A percentile compares a stretch with the other conserved stretches of the same genome.
Evolutionary conservation across 495 filamentous ascomycete species (phyloP).

Genomic region (Aspergillus incahuasiensis): DNA sequence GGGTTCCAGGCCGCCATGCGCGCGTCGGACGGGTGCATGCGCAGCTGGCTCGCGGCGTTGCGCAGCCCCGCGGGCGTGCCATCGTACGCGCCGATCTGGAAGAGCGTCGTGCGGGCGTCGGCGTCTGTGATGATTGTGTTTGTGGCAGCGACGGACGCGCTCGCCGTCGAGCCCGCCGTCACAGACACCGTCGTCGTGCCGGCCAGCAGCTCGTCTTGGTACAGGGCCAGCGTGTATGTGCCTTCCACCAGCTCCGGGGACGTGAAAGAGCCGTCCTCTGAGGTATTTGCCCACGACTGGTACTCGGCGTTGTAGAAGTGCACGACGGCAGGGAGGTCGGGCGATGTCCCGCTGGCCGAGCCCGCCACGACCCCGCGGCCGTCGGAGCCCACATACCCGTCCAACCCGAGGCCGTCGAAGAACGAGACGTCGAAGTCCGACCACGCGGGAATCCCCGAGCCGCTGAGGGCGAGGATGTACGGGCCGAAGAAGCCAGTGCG

Average conservation of each 20-base stretch:
- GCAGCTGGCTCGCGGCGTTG: slow-evolving; percentile 2
- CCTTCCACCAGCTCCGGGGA: slow-evolving; percentile 5
- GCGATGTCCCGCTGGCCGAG: not conserved
- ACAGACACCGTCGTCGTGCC: slow-evolving; percentile 2
- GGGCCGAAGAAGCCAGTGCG: slow-evolving; percentile 8
- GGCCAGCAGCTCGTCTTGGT: slow-evolving; percentile 8
- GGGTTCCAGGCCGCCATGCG: slow-evolving; percentile 9
- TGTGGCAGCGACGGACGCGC: not conserved
- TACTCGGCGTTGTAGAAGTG: slow-evolving; percentile 5
- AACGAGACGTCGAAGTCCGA: slow-evolving; percentile 4
- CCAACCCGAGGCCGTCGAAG: not conserved
- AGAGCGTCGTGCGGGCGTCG: not conserved
- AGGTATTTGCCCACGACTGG: slow-evolving; percentile 8
- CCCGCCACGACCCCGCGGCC: not conserved
- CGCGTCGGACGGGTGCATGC: slow-evolving; percentile 11
- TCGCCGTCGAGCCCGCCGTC: not conserved
- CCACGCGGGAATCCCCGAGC: not conserved
- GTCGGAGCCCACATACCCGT: not conserved
- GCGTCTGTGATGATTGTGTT: slow-evolving; percentile 1
- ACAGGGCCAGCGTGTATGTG: slow-evolving; percentile 9
- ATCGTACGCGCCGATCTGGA: slow-evolving; percentile 10
- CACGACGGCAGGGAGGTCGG: not conserved
- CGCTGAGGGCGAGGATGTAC: slow-evolving; percentile 7
- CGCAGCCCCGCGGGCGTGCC: slow-evolving; percentile 6
- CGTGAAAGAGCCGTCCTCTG: not conserved